Conservation (phyloP, 331 rosid genomes). For the Malus hybrid region DNA sequence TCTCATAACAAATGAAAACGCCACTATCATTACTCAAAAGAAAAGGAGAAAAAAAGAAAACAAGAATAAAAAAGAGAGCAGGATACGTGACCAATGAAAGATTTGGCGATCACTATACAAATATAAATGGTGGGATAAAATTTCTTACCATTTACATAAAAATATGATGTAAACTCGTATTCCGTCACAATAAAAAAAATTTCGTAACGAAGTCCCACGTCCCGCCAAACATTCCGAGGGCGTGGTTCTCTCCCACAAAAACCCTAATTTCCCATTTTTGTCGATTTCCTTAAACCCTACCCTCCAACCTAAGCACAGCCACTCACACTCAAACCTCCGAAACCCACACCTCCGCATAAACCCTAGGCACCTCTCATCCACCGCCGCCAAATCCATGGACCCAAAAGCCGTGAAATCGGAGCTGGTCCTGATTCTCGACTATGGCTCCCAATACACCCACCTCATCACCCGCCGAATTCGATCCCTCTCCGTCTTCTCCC, state of each 20-base stretch:
- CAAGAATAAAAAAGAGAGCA: too few species aligned
- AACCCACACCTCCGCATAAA: not conserved
- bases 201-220: not conserved
- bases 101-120: too few species aligned
- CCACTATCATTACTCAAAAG: too few species aligned
- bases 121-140: fast-evolving
- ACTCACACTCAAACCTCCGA: not conserved
- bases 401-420: conserved; percentile 58
- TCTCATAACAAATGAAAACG: too few species aligned
- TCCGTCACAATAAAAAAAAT: too few species aligned
- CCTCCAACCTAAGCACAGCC: not conserved
- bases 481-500: conserved; percentile 74
- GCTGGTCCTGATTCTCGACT: conserved; percentile 74
- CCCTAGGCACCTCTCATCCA: conserved; percentile 5
- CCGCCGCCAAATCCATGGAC: conserved; percentile 33
- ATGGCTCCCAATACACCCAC: conserved; percentile 93
- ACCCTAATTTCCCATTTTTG: not conserved
- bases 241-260: not conserved
- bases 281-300: not conserved
- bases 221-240: conserved; percentile 12
- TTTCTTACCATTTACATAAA: fast-evolving
- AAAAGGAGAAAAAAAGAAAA: too few species aligned
- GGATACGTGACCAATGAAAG: fast-evolving
- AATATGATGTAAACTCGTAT: fast-evolving
- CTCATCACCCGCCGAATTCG: conserved; percentile 95